Base-by-base conservation (phyloP, 2,329 filamentous ascomycete species). In the Aspergillus fumigatus region DNA sequence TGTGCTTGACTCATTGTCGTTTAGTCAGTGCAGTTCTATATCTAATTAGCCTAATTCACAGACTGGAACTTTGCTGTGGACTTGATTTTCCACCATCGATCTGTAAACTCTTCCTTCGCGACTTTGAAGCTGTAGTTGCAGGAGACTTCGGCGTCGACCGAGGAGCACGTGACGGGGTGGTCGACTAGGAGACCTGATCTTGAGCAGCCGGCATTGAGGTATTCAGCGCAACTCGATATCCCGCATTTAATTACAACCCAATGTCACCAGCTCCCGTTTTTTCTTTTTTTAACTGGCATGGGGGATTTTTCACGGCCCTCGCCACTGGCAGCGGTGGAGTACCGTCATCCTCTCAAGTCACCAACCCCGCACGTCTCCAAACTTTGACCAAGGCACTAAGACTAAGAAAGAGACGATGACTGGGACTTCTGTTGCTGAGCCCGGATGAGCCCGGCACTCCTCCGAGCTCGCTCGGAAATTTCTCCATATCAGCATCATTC, bases 381-480 rank as follows among this genome's bases (percentile, higher is more conserved):
- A 32, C 10, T 32, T 32, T 1, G 10, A 10, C 29, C 29, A 32
- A 10, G 9, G 11, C 27, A 9, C 25, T 26, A 26, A 26, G 25
- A 26, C 25, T 6, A 7, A 26, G 25, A 26, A 26, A 26, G 25
- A 7, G 25, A 9, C 26, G 9, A 29, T 29, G 27, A 35, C 29
- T 45, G 41, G 41, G 14, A 10, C n/a, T 45, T 21, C 29, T 32
- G 21, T 5, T 10, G 27, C 11, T 29, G 3, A 10, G 27, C 10
- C 3, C 11, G 9, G 27, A 10, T 29, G 3, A 10, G 27, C 10
- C 3, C 23, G 43, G 43, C 10, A 4, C 43, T 17, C 7, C 40
- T n/a, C n/a, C 40, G 9, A 47, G 3, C 21, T 47, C 43, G 26
- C 40, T 50, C 58, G 59, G 59, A 61, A 61, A 56, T 51, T 59